A percentile compares a stretch with the other conserved stretches of the same genome.
Conservation (phyloP, 345 rosid genomes). For the Noccaea caerulescens region DNA sequence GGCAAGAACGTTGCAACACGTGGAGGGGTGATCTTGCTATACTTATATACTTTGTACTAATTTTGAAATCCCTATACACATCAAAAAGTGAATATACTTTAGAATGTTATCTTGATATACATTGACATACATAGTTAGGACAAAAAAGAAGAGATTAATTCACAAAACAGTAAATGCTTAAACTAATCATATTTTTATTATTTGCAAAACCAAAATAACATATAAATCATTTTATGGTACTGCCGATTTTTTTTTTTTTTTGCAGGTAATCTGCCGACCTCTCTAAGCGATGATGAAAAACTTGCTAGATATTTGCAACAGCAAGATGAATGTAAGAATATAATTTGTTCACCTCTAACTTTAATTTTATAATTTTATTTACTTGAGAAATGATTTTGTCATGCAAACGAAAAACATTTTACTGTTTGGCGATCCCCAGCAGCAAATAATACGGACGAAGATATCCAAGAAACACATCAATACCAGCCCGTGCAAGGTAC, state of each 20-base stretch:
- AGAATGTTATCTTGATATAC: not conserved
- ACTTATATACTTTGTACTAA: not conserved
- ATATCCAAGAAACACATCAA: conserved; percentile 16
- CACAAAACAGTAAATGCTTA: not conserved
- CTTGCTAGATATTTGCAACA: conserved; percentile 28
- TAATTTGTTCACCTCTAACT: not conserved
- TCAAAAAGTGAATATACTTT: not conserved
- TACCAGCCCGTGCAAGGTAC: conserved; percentile 25
- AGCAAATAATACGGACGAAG: not conserved
- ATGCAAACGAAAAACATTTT: not conserved
- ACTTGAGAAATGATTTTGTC: not conserved
- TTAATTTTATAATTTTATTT: not conserved
- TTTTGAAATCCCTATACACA: conserved; percentile 5
- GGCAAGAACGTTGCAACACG: conserved; percentile 27
- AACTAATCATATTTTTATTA: not conserved
- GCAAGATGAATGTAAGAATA: conserved; percentile 28
- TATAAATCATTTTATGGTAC: not conserved
- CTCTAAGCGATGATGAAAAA: conserved; percentile 34
- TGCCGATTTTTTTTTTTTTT: not conserved
- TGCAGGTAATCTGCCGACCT: conserved; percentile 25
- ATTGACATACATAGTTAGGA: not conserved
- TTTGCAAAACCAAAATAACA: not conserved
- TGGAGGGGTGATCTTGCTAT: conserved; percentile 8
- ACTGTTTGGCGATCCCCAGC: not conserved
- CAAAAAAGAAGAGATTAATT: not conserved